Evolutionary conservation across 306 rosid genomes (phyloP).

Genomic region (Delonix regia): DNA sequence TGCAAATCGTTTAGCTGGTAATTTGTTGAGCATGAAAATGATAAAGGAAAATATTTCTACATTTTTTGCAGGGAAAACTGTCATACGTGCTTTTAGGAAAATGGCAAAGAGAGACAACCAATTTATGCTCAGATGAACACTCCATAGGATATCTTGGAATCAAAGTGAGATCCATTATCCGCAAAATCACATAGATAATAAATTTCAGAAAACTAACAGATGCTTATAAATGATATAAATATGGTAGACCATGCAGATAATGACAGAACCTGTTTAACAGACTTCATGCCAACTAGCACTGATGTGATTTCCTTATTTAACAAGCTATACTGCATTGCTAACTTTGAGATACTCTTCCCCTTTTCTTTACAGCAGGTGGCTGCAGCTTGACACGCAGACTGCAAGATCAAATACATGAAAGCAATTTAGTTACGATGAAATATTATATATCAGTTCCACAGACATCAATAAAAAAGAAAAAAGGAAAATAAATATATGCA

Average conservation of each 20-base stretch:
- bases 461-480: neutral
- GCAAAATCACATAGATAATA: neutral
- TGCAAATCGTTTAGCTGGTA: neutral
- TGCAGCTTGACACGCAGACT: slow-evolving; percentile 90
- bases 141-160: slow-evolving; percentile 17
- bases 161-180: slow-evolving; percentile 28
- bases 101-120: slow-evolving; percentile 3
- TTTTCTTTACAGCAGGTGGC: slow-evolving; percentile 66
- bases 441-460: neutral
- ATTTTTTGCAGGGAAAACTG: slow-evolving; percentile 26
- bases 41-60: neutral
- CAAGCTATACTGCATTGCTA: slow-evolving; percentile 95
- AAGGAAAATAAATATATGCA: no score
- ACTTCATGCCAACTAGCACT: slow-evolving; percentile 91
- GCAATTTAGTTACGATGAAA: slow-evolving; percentile 27
- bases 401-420: slow-evolving; percentile 36
- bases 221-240: slow-evolving; percentile 14
- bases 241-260: slow-evolving; percentile 29
- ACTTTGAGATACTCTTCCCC: slow-evolving; percentile 83
- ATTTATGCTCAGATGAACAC: slow-evolving; percentile 20
- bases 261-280: slow-evolving; percentile 69
- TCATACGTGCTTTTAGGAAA: neutral
- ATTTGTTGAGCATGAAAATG: slow-evolving; percentile 8
- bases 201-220: slow-evolving; percentile 10
- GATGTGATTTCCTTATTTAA: slow-evolving; percentile 82